These are phyloP conservation scores for Metschnikowia corniflorae DNA, from an alignment of 805 yeast species.

Conservation along the genomic window DNA sequence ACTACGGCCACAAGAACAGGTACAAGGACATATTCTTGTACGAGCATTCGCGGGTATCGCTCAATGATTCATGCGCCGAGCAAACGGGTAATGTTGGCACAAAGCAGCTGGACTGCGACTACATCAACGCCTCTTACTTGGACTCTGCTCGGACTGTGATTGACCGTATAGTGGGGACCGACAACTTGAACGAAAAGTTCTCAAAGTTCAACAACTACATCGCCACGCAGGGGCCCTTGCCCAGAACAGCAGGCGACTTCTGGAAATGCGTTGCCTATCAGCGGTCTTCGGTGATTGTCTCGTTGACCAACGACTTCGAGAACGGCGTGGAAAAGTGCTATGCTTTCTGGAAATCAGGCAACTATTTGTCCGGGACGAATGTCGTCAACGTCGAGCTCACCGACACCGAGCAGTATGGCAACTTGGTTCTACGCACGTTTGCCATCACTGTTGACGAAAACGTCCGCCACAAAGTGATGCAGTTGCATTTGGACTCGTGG, in stretches of 20 bases:
- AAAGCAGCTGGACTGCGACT: slow-evolving; percentile 40
- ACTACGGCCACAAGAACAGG: slow-evolving; percentile 20
- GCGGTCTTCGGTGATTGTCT: slow-evolving; percentile 60
- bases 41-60: slow-evolving; percentile 19
- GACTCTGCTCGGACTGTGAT: slow-evolving; percentile 2
- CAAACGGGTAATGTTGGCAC: neutral
- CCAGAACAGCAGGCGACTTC: slow-evolving; percentile 73
- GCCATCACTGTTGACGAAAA: slow-evolving; percentile 11
- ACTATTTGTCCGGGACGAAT: slow-evolving; percentile 34
- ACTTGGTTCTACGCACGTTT: slow-evolving; percentile 17
- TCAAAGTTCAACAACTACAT: slow-evolving; percentile 41
- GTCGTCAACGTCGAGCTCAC: slow-evolving; percentile 27
- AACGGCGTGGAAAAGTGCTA: slow-evolving; percentile 75
- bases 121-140: slow-evolving; percentile 86
- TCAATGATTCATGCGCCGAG: slow-evolving; percentile 4
- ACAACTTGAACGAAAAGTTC: slow-evolving; percentile 5
- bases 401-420: slow-evolving; percentile 11
- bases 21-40: slow-evolving; percentile 20
- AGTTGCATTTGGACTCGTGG: slow-evolving; percentile 80
- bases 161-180: neutral
- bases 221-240: slow-evolving; percentile 88
- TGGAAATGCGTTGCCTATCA: slow-evolving; percentile 74
- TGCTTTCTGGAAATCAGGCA: slow-evolving; percentile 71
- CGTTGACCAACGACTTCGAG: slow-evolving; percentile 74
- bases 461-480: slow-evolving; percentile 49